A percentile compares a stretch with the other conserved stretches of the same genome.
phyloP scores from a whole-genome alignment of 1,284 basidiomycete genomes.

The Rhodofomes roseus region DNA sequence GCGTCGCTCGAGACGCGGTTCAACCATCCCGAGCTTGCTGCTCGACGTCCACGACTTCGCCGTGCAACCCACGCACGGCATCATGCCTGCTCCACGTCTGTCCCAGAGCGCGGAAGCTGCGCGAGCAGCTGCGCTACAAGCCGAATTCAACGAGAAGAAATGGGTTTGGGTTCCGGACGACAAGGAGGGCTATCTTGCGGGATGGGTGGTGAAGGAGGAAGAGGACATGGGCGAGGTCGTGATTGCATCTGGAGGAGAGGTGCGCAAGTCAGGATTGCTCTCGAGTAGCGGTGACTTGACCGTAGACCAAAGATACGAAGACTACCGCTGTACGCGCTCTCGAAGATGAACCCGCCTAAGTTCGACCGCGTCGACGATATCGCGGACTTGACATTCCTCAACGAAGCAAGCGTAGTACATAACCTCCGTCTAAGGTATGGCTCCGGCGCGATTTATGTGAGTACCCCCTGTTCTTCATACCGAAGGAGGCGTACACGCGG shows the following conservation, averaged over 20 bases:
- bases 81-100: constrained; percentile 49
- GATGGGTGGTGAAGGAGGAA: constrained; percentile 85
- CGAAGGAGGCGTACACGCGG: too few species aligned
- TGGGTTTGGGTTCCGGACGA: constrained; percentile 96
- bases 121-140: constrained; percentile 80
- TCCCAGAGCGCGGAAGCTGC: constrained; percentile 72
- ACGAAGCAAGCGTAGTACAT: constrained; percentile 98
- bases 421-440: constrained; percentile 92
- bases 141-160: constrained; percentile 96
- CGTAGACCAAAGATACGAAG: constrained; percentile 54
- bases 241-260: constrained; percentile 78
- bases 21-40: neutral
- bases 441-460: constrained; percentile 91
- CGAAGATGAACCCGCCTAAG: constrained; percentile 98
- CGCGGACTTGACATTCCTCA: constrained; percentile 96
- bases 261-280: constrained; percentile 28
- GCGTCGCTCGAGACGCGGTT: neutral
- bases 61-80: neutral
- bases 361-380: constrained; percentile 99
- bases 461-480: constrained; percentile 36
- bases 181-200: constrained; percentile 85
- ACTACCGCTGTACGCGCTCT: constrained; percentile 75
- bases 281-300: neutral
- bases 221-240: constrained; percentile 77
- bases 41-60: neutral